Conservation (phyloP, 2,329 filamentous ascomycete species). For the Fusarium sp. region DNA sequence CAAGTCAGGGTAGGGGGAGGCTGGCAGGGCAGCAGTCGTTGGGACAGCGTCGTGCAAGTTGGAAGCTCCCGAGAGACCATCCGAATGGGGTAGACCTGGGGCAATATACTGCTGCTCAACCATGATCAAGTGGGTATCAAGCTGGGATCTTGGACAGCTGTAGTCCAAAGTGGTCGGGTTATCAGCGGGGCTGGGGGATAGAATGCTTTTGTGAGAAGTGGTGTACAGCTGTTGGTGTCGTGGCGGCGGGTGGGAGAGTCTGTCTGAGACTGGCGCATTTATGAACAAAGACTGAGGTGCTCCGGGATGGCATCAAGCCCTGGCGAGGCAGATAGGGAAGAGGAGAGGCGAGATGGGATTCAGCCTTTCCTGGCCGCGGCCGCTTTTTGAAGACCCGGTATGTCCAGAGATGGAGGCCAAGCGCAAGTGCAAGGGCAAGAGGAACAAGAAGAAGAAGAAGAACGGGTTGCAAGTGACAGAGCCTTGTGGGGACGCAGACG, state of each 20-base stretch:
- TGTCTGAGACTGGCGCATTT: constrained; percentile 45
- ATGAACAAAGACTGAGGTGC: constrained; percentile 33
- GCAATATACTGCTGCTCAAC: constrained; percentile 51
- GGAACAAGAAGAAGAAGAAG: constrained; percentile 5
- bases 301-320: constrained; percentile 28
- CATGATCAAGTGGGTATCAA: constrained; percentile 48
- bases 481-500: constrained; percentile 41
- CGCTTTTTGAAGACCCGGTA: constrained; percentile 43
- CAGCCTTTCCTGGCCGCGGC: constrained; percentile 48
- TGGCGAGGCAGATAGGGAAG: constrained; percentile 42
- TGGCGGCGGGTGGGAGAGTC: constrained; percentile 31
- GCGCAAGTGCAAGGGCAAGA: constrained; percentile 18
- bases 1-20: constrained; percentile 47
- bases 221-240: constrained; percentile 30
- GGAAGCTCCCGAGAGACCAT: constrained; percentile 46
- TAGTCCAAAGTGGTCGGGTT: constrained; percentile 37
- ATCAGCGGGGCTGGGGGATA: constrained; percentile 28
- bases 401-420: constrained; percentile 31
- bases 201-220: constrained; percentile 28
- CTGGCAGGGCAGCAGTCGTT: constrained; percentile 34
- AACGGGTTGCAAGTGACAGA: constrained; percentile 36
- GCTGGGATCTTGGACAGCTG: constrained; percentile 38
- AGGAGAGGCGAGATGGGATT: constrained; percentile 27
- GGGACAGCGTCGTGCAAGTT: constrained; percentile 43
- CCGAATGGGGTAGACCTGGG: constrained; percentile 49